phyloP scores from a whole-genome alignment of 208 protist genomes.

The Trypanosomatidae sp. region DNA sequence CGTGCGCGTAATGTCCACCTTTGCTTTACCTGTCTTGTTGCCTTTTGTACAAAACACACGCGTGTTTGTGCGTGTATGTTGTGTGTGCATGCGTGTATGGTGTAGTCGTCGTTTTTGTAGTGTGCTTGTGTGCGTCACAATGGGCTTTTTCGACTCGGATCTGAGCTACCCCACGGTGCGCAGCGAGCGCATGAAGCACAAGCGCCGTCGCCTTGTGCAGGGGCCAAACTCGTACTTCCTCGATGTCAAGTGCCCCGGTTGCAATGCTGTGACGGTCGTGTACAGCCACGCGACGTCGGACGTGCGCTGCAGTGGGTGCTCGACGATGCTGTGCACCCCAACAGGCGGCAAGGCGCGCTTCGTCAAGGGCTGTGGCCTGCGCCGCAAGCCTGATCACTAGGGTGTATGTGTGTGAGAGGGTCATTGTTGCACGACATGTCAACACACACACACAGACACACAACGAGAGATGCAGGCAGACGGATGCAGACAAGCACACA shows the following conservation, averaged over 20 bases:
- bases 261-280: conserved; percentile 91
- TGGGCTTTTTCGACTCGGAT: conserved; percentile 93
- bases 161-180: conserved; percentile 94
- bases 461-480: no score
- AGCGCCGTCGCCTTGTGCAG: conserved; percentile 98
- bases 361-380: conserved; percentile 91
- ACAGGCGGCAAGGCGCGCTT: conserved; percentile 97
- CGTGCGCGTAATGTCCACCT: neutral
- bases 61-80: neutral
- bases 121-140: conserved; percentile 9
- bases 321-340: conserved; percentile 94
- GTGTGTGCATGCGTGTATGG: neutral
- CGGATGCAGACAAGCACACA: no score
- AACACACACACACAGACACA: no score
- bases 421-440: no score
- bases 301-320: conserved; percentile 95
- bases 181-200: conserved; percentile 95
- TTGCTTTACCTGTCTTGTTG: neutral
- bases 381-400: conserved; percentile 91
- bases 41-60: neutral
- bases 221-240: conserved; percentile 99
- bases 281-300: conserved; percentile 97
- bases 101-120: conserved; percentile 3
- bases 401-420: no score
- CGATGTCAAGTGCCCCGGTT: conserved; percentile 98